Conservation (phyloP, 441 rosid genomes). For the Bruguiera hainesii region DNA sequence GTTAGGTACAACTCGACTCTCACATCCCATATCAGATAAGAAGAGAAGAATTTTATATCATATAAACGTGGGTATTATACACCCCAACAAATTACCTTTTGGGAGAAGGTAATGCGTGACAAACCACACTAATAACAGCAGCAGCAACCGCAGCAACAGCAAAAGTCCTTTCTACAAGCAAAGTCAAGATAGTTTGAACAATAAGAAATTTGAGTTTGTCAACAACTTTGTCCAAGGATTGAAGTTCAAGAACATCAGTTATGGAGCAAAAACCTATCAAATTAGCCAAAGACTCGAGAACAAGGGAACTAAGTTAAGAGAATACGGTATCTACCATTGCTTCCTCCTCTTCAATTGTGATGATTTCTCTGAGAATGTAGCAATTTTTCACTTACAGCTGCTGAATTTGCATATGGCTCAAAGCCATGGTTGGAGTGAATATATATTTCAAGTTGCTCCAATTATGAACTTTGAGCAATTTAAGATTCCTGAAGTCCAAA, state of each 20-base stretch:
- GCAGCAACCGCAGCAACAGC: too few relatives aligned
- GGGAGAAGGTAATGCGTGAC: too few relatives aligned
- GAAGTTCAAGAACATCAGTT: constrained; percentile 5
- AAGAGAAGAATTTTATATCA: too few relatives aligned
- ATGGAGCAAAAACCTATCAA: constrained; percentile 13
- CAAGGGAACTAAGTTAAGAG: not conserved
- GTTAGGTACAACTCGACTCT: too few relatives aligned
- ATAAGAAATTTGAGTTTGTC: too few relatives aligned
- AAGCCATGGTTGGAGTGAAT: constrained; percentile 12
- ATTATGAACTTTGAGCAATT: constrained; percentile 6
- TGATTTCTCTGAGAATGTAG: constrained; percentile 7
- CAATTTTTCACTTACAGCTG: constrained; percentile 19
- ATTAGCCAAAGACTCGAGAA: constrained; percentile 11
- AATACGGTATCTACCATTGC: not conserved
- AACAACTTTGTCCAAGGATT: not conserved
- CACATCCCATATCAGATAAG: too few relatives aligned
- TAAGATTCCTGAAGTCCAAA: constrained; percentile 11
- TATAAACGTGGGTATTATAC: too few relatives aligned
- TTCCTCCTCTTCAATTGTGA: constrained; percentile 5
- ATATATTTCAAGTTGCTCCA: constrained; percentile 24
- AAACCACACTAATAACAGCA: too few relatives aligned
- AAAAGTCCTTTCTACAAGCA: too few relatives aligned
- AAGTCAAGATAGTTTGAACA: too few relatives aligned
- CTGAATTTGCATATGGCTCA: constrained; percentile 10
- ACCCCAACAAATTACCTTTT: too few relatives aligned